These are phyloP conservation scores for Endoconidiophora polonica DNA, from an alignment of 2,329 filamentous ascomycete species.

Conservation along the genomic window DNA sequence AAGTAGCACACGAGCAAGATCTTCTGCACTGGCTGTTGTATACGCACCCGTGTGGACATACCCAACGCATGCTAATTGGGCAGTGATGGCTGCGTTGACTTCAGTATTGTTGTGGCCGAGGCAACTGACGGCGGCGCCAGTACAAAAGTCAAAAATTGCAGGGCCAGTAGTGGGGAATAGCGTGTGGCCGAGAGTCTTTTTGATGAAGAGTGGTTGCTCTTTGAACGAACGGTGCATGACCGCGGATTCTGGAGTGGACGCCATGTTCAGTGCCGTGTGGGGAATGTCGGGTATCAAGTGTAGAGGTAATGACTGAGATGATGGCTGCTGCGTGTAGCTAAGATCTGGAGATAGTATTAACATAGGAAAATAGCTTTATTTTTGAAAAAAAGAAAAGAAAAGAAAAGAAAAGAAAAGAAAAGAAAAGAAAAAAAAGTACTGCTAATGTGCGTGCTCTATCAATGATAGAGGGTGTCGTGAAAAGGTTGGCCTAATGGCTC, in stretches of 20 bases:
- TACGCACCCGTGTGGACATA: constrained; percentile 18
- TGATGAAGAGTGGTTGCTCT: neutral
- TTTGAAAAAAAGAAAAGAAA: constrained; percentile 5
- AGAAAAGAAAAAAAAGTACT: neutral
- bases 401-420: neutral
- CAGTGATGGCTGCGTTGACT: constrained; percentile 36
- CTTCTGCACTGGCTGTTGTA: constrained; percentile 17
- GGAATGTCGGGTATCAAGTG: neutral
- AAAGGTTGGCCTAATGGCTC: no score
- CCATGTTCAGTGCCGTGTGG: neutral
- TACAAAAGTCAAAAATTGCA: constrained; percentile 47
- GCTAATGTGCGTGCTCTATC: no score
- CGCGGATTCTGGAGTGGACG: neutral
- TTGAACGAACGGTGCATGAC: constrained; percentile 3
- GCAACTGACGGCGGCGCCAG: constrained; percentile 49
- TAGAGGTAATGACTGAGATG: no score
- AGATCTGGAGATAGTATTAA: neutral
- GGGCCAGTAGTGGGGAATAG: neutral
- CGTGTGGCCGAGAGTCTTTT: neutral
- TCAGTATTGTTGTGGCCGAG: constrained; percentile 42
- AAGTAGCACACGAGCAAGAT: constrained; percentile 18
- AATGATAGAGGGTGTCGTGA: neutral
- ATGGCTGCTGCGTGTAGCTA: neutral
- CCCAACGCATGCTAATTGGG: constrained; percentile 31
- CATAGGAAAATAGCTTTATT: constrained; percentile 2